Conservation (phyloP, 2,329 filamentous ascomycete species). For the Colletotrichum tofieldiae region DNA sequence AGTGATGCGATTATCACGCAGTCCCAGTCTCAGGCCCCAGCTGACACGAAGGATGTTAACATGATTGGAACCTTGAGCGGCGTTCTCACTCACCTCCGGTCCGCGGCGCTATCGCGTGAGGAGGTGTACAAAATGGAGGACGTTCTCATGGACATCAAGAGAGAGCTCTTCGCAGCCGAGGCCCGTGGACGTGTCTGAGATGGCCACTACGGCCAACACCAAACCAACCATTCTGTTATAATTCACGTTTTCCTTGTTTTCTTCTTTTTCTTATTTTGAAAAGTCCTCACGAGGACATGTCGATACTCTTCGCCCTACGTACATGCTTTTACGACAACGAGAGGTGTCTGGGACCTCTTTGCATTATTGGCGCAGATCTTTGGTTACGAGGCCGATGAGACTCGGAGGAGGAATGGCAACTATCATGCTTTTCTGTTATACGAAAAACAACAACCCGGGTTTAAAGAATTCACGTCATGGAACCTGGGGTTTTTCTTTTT, state of each 20-base stretch:
- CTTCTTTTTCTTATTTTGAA: constrained; percentile 1
- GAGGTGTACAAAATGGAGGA: constrained; percentile 83
- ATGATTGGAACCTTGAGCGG: constrained; percentile 70
- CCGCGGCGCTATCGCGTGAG: constrained; percentile 72
- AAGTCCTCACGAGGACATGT: constrained; percentile 22
- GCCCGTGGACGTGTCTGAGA: constrained; percentile 64
- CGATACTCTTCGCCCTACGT: constrained; percentile 26
- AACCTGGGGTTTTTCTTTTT: background rate
- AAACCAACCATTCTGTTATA: background rate
- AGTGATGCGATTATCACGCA: constrained; percentile 5
- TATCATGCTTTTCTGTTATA: background rate
- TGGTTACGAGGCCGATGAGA: constrained; percentile 24
- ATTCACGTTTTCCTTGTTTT: background rate
- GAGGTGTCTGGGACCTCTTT: constrained; percentile 9
- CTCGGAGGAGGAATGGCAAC: background rate
- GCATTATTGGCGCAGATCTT: constrained; percentile 38
- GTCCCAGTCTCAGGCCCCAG: background rate
- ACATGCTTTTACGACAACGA: constrained; percentile 32
- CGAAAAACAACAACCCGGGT: background rate
- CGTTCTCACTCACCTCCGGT: constrained; percentile 73
- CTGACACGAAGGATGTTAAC: constrained; percentile 53
- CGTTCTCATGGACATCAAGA: constrained; percentile 83
- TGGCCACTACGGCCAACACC: background rate
- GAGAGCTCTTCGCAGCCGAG: constrained; percentile 80
- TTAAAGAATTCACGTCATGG: constrained; percentile 9